Evolutionary conservation across 179 eudicot species (phyloP), one percentile per base, ranked within the genome.

Genomic region (Beta macrorhiza): DNA sequence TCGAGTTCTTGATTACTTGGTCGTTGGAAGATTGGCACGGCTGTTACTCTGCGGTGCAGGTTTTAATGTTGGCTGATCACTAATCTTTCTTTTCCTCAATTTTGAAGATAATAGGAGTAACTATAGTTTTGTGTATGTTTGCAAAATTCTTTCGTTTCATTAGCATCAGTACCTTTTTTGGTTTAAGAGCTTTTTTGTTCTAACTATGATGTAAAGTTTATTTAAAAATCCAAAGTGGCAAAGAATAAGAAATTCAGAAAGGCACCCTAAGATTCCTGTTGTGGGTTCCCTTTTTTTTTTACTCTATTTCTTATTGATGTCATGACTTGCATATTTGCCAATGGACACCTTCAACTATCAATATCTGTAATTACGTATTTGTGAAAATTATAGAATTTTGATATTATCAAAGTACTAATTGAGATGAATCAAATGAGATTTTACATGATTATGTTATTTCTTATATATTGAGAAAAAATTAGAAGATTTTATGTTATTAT

Each of bases 41-140:
- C 63, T 58, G 14, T 15, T 58, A 58, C 19, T 14, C 63, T 4
- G 7, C 14, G n/a, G 14, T 17, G n/a, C 22, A 42, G 51, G 51
- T 37, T 64, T 25, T 10, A 64, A 10, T 5, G 22, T 62, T 37
- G 42, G 51, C 17, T 57, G 65, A 75, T 58, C 67, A 75, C 78
- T 57, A 75, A 75, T 59, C 52, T 75, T 57, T 20, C 5, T 53
- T 55, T 37, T 1, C 51, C 78, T 51, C 67, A 57, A 75, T 75
- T 75, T 75, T 75, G 78, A 75, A 75, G 78, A 75, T 58, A 75
- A 53, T 56, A 75, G 45, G 76, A 73, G 77, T 75, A 37, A 57
- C 42, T 37, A 73, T 75, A 75, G 67, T 42, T 56, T 25, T 55
- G 22, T 58, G 67, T 75, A 75, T 75, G 29, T 57, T 58, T 15